Conservation (phyloP, 306 rosid genomes). For the Arachis hypogaea region DNA sequence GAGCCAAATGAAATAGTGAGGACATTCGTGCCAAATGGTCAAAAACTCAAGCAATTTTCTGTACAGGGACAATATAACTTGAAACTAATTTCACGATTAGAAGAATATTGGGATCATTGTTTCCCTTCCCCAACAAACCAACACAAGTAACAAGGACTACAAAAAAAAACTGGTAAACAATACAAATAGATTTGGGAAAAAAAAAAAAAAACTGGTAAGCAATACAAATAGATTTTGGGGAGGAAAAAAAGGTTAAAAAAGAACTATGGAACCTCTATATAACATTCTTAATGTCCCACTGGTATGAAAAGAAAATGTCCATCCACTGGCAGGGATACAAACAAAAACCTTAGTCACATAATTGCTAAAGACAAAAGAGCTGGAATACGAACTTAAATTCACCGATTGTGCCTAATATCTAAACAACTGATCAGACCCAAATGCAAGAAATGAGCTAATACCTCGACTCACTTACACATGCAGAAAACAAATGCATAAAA, state of each 20-base stretch:
- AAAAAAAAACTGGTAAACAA: conserved; percentile 9
- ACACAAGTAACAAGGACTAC: background rate
- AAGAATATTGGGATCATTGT: conserved; percentile 12
- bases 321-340: conserved; percentile 5
- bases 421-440: conserved; percentile 33
- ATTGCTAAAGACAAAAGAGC: background rate
- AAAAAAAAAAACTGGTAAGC: conserved; percentile 8
- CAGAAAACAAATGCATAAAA: background rate
- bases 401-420: conserved; percentile 1
- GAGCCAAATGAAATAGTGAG: conserved; percentile 41
- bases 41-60: conserved; percentile 32
- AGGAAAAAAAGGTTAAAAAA: background rate
- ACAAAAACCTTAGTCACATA: background rate
- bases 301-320: background rate
- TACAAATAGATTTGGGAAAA: background rate
- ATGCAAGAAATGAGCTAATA: conserved; percentile 31
- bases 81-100: conserved; percentile 17
- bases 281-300: background rate
- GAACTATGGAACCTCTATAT: background rate
- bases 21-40: conserved; percentile 28
- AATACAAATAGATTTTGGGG: background rate
- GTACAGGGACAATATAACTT: conserved; percentile 23
- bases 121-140: conserved; percentile 21
- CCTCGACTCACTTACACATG: conserved; percentile 2
- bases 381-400: conserved; percentile 14